A percentile compares a stretch with the other conserved stretches of the same genome.
phyloP scores from a whole-genome alignment of 2,329 filamentous ascomycete species.

The Curvularia hawaiiensis region DNA sequence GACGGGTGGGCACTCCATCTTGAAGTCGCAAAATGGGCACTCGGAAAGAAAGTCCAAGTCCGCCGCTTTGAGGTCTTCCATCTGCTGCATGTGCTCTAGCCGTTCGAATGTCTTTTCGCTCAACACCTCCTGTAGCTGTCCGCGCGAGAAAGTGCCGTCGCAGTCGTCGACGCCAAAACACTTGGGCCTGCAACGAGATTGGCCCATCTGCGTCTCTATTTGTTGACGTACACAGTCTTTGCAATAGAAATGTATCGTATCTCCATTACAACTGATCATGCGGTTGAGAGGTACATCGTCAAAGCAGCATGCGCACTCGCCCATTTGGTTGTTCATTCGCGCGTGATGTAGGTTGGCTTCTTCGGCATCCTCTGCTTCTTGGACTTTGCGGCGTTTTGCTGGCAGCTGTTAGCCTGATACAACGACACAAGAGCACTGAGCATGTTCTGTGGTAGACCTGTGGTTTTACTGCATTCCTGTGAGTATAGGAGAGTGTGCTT shows the following conservation, averaged over 20 bases:
- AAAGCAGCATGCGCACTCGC: slow-evolving; percentile 76
- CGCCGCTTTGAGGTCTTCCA: slow-evolving; percentile 70
- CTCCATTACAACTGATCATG: slow-evolving; percentile 69
- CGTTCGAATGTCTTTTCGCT: slow-evolving; percentile 63
- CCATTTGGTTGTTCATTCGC: slow-evolving; percentile 52
- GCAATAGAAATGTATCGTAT: slow-evolving; percentile 70
- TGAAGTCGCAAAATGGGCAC: slow-evolving; percentile 84
- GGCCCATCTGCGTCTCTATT: slow-evolving; percentile 71
- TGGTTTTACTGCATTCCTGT: not conserved
- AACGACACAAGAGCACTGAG: not conserved
- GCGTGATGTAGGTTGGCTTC: slow-evolving; percentile 43
- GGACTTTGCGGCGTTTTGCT: slow-evolving; percentile 37
- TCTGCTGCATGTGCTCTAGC: slow-evolving; percentile 73
- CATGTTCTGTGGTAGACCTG: not conserved
- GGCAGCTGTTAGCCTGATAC: slow-evolving; percentile 9
- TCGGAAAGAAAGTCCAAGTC: slow-evolving; percentile 73
- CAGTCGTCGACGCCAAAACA: slow-evolving; percentile 72
- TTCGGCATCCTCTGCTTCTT: slow-evolving; percentile 36
- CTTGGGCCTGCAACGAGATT: slow-evolving; percentile 67
- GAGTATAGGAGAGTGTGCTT: slow-evolving; percentile 3
- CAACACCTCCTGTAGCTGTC: slow-evolving; percentile 63
- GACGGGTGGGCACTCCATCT: slow-evolving; percentile 71
- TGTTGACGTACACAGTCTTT: slow-evolving; percentile 66
- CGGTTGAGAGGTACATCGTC: slow-evolving; percentile 68
- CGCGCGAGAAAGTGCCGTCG: slow-evolving; percentile 61